These are phyloP conservation scores for Penicillium turbatum DNA, from an alignment of 495 filamentous ascomycete genomes.

Conservation along the genomic window DNA sequence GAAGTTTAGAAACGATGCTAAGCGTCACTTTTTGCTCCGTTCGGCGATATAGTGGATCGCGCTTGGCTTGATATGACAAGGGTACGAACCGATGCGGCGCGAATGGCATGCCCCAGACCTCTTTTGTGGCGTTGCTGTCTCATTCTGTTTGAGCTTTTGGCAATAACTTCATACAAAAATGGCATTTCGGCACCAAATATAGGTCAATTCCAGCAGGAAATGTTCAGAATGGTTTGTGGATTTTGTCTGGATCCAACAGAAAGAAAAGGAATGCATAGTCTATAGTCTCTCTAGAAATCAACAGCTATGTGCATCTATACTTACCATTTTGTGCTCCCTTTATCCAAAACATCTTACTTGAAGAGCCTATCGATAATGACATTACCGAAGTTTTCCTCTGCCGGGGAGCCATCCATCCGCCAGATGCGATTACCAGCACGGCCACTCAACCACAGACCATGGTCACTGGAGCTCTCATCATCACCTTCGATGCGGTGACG, in stretches of 20 bases:
- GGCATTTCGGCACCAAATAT: background rate
- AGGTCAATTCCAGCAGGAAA: background rate
- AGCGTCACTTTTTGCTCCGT: background rate
- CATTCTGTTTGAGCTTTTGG: background rate
- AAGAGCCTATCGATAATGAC: slow-evolving; percentile 46
- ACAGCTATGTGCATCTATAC: slow-evolving; percentile 5
- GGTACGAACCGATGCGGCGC: background rate
- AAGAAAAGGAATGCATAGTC: background rate
- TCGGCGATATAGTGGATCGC: background rate
- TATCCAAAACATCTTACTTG: slow-evolving; percentile 1
- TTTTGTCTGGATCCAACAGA: background rate
- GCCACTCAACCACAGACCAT: slow-evolving; percentile 66
- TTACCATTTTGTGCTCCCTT: background rate
- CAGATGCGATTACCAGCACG: slow-evolving; percentile 72
- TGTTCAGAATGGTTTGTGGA: background rate
- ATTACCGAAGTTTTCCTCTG: slow-evolving; percentile 38
- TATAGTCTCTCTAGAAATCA: background rate
- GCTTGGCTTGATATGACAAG: slow-evolving; percentile 6
- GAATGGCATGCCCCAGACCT: background rate
- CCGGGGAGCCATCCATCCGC: slow-evolving; percentile 53
- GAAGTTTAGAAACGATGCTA: background rate
- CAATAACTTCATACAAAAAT: background rate
- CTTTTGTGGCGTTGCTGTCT: slow-evolving; percentile 2
- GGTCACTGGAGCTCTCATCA: slow-evolving; percentile 56
- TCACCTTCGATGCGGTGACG: slow-evolving; percentile 57